Evolutionary conservation across 169 alveolate species (phyloP).

Genomic region (Plasmodium gaboni): DNA sequence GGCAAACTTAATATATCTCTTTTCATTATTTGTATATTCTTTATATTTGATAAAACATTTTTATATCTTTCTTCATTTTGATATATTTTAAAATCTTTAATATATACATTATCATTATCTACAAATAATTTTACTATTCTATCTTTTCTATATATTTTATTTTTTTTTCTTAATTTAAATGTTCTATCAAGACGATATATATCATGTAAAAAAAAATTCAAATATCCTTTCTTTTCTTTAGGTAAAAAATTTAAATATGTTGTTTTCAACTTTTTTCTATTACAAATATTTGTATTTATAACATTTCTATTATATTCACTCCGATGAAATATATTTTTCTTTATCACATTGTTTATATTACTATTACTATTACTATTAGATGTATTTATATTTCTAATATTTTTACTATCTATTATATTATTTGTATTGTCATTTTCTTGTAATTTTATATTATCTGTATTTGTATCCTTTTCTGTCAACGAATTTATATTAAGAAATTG

Average conservation of each 20-base stretch:
- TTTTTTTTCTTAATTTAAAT: background rate
- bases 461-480: too few relatives aligned
- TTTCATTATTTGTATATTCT: background rate
- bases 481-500: background rate
- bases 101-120: constrained; percentile 18
- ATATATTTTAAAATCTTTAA: constrained; percentile 25
- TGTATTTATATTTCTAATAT: background rate
- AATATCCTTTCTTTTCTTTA: background rate
- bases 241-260: background rate
- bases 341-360: too few relatives aligned
- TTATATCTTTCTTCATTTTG: constrained; percentile 34
- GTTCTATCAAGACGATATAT: background rate
- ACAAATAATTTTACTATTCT: constrained; percentile 26
- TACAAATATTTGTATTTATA: too few relatives aligned
- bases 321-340: too few relatives aligned
- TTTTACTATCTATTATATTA: background rate
- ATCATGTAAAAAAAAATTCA: background rate
- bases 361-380: background rate
- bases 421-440: background rate
- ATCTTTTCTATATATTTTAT: background rate
- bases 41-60: constrained; percentile 34
- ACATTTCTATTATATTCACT: too few relatives aligned
- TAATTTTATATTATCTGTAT: too few relatives aligned
- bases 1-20: constrained; percentile 63
- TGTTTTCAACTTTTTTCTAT: background rate